Conservation (phyloP, 1,139 yeast genomes). For the Protomyces lactucae-debilis region DNA sequence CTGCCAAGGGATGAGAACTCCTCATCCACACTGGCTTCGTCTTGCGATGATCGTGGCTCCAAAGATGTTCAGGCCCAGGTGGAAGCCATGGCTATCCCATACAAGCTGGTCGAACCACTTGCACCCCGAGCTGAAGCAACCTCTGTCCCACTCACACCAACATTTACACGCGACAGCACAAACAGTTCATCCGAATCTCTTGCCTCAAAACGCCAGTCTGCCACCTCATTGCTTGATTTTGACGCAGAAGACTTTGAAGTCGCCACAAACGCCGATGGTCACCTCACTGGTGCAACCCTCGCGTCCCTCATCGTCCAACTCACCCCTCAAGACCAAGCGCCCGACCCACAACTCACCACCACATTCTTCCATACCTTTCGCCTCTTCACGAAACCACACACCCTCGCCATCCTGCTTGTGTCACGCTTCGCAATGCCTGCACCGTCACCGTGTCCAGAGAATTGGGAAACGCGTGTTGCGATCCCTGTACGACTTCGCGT, state of each 20-base stretch:
- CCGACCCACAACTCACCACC: slow-evolving; percentile 65
- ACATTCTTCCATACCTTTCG: slow-evolving; percentile 79
- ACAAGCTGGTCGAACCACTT: slow-evolving; percentile 11
- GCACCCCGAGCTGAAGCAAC: background rate
- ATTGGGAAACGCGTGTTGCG: slow-evolving; percentile 32
- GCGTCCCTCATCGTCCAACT: slow-evolving; percentile 76
- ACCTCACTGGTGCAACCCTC: slow-evolving; percentile 78
- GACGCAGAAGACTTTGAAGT: slow-evolving; percentile 36
- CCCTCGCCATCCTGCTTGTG: slow-evolving; percentile 64
- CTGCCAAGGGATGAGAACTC: slow-evolving; percentile 46
- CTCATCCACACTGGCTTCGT: slow-evolving; percentile 6
- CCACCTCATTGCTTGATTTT: background rate
- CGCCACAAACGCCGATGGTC: slow-evolving; percentile 66
- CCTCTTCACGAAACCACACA: slow-evolving; percentile 64
- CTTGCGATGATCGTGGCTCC: slow-evolving; percentile 1
- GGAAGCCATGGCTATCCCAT: slow-evolving; percentile 8
- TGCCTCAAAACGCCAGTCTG: background rate
- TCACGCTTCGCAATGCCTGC: slow-evolving; percentile 51
- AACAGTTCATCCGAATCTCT: background rate
- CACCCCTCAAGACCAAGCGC: slow-evolving; percentile 62
- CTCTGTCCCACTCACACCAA: background rate
- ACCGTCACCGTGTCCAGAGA: background rate
- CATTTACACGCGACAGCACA: background rate
- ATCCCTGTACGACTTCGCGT: slow-evolving; percentile 64
- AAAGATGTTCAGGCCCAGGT: slow-evolving; percentile 19